Evolutionary conservation across 371 early-diverging fungal genomes (phyloP), one percentile per base, ranked within the genome.

Genomic region (Mucor circinelloides): DNA sequence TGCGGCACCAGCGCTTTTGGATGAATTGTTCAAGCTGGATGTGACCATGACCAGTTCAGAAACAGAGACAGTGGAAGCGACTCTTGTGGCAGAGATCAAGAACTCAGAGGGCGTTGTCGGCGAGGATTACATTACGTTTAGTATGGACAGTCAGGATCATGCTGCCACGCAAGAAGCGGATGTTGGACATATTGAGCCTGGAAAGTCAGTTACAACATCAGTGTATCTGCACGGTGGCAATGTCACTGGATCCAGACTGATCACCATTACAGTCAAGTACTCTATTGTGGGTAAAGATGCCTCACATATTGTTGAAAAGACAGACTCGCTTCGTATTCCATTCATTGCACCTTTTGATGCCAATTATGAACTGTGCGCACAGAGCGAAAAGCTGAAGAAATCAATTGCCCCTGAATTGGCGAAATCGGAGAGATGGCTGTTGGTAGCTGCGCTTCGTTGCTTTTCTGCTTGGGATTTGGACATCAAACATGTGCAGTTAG

Each of bases 21-120:
- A 93, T 57, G 93, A 93, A 59, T 69, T 83, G 27, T 90, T 88
- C 67, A 82, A 85, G 13, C 68, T 94, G 15, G 74, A 76, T 31
- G 74, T 94, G 7, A 83, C 77, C 5, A 67, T 93, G 5, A 73
- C 75, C 13, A 94, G 90, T 65, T 78, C 87, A 13, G 94, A 93
- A 65, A 21, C 60, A 10, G 80, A 85, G 31, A 63, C 75, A 2
- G 76, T 90, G 13, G 76, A 85, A 31, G 88, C 80, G 0, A 77
- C 66, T 25, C 48, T 88, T 1, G 68, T 68, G 40, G 72, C 82
- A n/a, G 85, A 86, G 30, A 80, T 91, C 57, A 80, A 83, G 32
- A 78, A 78, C 54, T 50, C 77, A 9, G 81, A 75, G 52, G 83
- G 80, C 10, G 52, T 73, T 58, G 75, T 71, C 5, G 28, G 28